Evolutionary conservation across 2,329 filamentous ascomycete species (phyloP).

Genomic region (Phaeoacremonium minimum): DNA sequence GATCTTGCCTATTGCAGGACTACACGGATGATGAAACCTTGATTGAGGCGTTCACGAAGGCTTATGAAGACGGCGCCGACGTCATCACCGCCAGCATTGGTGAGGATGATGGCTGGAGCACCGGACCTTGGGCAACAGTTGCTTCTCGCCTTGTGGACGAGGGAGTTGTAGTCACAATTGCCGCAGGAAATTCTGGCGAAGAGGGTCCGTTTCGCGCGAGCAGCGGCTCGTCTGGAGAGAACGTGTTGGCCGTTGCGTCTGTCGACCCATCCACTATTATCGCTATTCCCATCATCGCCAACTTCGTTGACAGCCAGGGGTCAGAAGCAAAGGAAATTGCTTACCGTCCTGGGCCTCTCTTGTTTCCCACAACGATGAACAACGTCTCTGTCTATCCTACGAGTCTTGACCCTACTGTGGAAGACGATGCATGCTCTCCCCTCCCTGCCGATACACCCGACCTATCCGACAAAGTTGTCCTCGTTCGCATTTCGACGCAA

Average conservation of each 20-base stretch:
- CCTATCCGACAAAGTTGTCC: constrained; percentile 28
- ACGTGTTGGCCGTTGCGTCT: constrained; percentile 38
- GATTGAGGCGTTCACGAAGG: no score
- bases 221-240: constrained; percentile 31
- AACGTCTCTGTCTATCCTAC: neutral
- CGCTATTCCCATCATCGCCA: constrained; percentile 5
- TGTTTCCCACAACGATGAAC: constrained; percentile 18
- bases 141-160: constrained; percentile 34
- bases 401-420: neutral
- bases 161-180: constrained; percentile 33
- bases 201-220: constrained; percentile 33
- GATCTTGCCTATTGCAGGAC: no score
- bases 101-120: constrained; percentile 21
- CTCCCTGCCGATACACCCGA: constrained; percentile 27
- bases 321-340: constrained; percentile 1
- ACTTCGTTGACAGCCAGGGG: neutral
- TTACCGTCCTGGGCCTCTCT: constrained; percentile 19
- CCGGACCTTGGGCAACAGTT: constrained; percentile 24
- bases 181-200: constrained; percentile 39
- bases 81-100: constrained; percentile 32
- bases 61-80: constrained; percentile 20
- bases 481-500: constrained; percentile 22
- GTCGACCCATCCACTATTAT: no score
- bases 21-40: no score
- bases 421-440: constrained; percentile 21